Conservation (phyloP, 129 eudicot species). For the Silybum marianum region DNA sequence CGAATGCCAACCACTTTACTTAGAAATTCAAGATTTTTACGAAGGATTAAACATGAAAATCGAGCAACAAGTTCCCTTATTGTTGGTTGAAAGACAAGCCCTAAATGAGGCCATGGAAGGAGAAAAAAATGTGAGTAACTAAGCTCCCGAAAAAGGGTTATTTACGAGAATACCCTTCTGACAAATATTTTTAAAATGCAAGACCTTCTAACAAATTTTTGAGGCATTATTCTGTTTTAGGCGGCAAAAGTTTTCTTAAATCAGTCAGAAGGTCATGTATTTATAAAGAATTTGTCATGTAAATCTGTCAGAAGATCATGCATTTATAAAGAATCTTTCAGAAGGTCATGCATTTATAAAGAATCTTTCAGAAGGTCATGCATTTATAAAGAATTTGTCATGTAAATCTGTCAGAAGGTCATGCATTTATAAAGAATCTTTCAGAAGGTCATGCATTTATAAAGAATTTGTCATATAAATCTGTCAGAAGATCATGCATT, state of each 20-base stretch:
- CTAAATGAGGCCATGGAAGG: slow-evolving; percentile 46
- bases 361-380: not conserved
- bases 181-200: not conserved
- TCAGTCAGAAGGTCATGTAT: not conserved
- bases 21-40: slow-evolving; percentile 43
- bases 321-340: not conserved
- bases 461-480: too few relatives aligned
- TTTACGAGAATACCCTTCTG: not conserved
- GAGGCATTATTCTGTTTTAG: not conserved
- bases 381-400: too few relatives aligned
- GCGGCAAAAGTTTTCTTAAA: not conserved
- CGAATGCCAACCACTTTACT: slow-evolving; percentile 46
- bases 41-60: slow-evolving; percentile 48
- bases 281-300: too few relatives aligned
- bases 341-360: too few relatives aligned
- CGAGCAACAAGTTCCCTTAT: slow-evolving; percentile 44
- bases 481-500: not conserved
- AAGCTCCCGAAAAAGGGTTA: not conserved
- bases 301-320: not conserved
- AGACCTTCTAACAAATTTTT: not conserved
- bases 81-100: slow-evolving; percentile 46
- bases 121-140: slow-evolving; percentile 38
- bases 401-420: too few relatives aligned
- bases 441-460: not conserved
- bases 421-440: not conserved